These are phyloP conservation scores for Coemansia sp. DNA, from an alignment of 192 early-diverging fungal species.

Conservation along the genomic window DNA sequence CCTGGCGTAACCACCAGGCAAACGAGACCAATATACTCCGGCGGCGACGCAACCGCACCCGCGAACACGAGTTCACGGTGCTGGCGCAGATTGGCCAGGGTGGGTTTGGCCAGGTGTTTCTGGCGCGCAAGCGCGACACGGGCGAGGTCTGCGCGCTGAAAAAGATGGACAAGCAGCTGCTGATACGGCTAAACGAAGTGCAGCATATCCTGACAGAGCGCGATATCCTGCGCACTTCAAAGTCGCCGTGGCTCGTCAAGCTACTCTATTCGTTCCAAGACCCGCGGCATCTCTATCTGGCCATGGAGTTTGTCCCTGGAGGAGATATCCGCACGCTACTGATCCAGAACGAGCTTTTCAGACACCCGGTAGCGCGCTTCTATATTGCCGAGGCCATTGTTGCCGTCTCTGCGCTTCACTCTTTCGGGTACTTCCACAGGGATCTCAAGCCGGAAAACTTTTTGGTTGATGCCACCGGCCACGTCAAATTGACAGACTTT, in stretches of 20 bases:
- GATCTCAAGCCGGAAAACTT: constrained; percentile 56
- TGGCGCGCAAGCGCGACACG: constrained; percentile 68
- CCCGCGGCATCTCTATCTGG: constrained; percentile 64
- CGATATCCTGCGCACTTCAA: constrained; percentile 67
- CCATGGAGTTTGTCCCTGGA: constrained; percentile 68
- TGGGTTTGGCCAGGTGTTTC: constrained; percentile 75
- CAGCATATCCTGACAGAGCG: constrained; percentile 73
- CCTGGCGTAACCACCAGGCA: constrained; percentile 36
- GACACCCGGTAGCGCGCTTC: constrained; percentile 75
- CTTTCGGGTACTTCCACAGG: constrained; percentile 52
- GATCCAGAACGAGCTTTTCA: constrained; percentile 66
- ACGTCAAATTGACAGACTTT: constrained; percentile 90
- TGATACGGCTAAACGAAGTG: constrained; percentile 65
- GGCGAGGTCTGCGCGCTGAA: constrained; percentile 72
- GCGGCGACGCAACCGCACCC: constrained; percentile 63
- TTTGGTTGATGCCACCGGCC: constrained; percentile 58
- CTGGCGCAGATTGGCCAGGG: constrained; percentile 76
- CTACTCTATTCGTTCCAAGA: constrained; percentile 90
- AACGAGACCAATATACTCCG: constrained; percentile 64
- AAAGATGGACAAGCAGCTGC: constrained; percentile 69
- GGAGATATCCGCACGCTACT: constrained; percentile 78
- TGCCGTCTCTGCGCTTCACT: constrained; percentile 66
- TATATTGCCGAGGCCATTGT: constrained; percentile 85
- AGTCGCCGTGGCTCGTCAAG: constrained; percentile 81
- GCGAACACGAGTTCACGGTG: constrained; percentile 65